Evolutionary conservation across 352 stramenopile species (phyloP), one percentile per base, ranked within the genome.

Genomic region (Albugo laibachii): DNA sequence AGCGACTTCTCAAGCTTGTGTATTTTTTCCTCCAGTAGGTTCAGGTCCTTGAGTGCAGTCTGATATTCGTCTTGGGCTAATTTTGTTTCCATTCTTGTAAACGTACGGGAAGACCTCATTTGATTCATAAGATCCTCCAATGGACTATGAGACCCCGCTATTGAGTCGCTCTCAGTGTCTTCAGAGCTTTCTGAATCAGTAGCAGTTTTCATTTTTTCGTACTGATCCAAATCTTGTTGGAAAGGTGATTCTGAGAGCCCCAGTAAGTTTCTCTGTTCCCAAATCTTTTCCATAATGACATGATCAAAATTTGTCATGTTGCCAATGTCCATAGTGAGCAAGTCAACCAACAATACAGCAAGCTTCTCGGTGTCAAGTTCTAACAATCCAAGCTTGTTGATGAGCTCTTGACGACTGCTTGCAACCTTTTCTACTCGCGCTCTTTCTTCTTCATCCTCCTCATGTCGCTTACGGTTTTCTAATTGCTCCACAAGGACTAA

Each of bases 281-380:
- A 8, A 10, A 31, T 31, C 24, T 31, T 31, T 31, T 31, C 24
- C 8, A 31, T 10, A 31, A 31, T 31, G 24, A 31, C 3, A 3
- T 31, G 24, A 3, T 31, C 24, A 31, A 10, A 8, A 31, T 31
- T 31, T 8, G 24, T 8, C 24, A 10, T 8, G 24, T 31, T 31
- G 24, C 24, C 8, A 31, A 31, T 31, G 3, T 31, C 8, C 24
- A 31, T 10, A 31, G 24, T 31, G 24, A 31, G 24, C 8, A 31
- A 31, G 3, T 31, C 24, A 31, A 31, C 24, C 24, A 31, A 31
- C 43, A 86, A 58, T 10, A 59, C 63, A 12, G 57, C 47, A 4
- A 89, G 53, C 44, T 89, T 69, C 31, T 80, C 69, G 36, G 58
- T 55, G 0, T 62, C 65, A 15, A 89, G 39, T 2, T 82, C 65